These are phyloP conservation scores for Pseudozyma tsukubaensis DNA, from an alignment of 1,284 basidiomycete species.

Conservation along the genomic window DNA sequence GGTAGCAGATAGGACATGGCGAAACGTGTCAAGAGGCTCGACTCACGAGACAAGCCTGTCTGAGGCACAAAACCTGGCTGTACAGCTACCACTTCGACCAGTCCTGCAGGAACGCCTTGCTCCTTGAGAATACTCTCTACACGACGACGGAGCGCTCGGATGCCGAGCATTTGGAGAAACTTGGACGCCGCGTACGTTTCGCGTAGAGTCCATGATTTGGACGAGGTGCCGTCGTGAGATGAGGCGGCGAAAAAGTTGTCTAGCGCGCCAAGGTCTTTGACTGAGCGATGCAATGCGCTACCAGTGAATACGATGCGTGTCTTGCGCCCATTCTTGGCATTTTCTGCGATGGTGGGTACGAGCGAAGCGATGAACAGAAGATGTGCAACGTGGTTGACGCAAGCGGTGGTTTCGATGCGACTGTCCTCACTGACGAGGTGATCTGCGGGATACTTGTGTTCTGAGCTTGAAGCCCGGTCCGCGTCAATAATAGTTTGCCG, in stretches of 20 bases:
- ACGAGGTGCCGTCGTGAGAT: slow-evolving; percentile 6
- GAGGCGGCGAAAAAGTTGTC: slow-evolving; percentile 25
- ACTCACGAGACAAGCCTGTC: slow-evolving; percentile 37
- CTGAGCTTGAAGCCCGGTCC: slow-evolving; percentile 9
- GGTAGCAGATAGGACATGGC: slow-evolving; percentile 47
- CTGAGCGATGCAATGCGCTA: slow-evolving; percentile 37
- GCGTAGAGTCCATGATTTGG: slow-evolving; percentile 32
- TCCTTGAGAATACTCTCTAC: slow-evolving; percentile 11
- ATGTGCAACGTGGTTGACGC: slow-evolving; percentile 50
- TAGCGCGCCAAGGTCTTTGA: slow-evolving; percentile 31
- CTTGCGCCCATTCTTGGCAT: slow-evolving; percentile 26
- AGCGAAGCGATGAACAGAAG: slow-evolving; percentile 46
- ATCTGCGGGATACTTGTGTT: slow-evolving; percentile 17
- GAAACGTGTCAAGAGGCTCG: slow-evolving; percentile 20
- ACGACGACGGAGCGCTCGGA: slow-evolving; percentile 40
- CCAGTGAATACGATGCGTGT: slow-evolving; percentile 54
- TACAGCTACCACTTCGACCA: slow-evolving; percentile 37
- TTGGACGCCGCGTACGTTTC: slow-evolving; percentile 50
- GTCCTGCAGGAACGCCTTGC: not conserved
- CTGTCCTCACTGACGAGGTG: slow-evolving; percentile 23
- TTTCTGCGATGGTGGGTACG: slow-evolving; percentile 18
- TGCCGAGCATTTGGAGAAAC: slow-evolving; percentile 50
- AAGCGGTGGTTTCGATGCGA: slow-evolving; percentile 43
- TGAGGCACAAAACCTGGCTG: slow-evolving; percentile 50
- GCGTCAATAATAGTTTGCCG: slow-evolving; percentile 21